Evolutionary conservation across 768 basidiomycete genomes (phyloP).

Genomic region (Macrolepiota fuliginosa): DNA sequence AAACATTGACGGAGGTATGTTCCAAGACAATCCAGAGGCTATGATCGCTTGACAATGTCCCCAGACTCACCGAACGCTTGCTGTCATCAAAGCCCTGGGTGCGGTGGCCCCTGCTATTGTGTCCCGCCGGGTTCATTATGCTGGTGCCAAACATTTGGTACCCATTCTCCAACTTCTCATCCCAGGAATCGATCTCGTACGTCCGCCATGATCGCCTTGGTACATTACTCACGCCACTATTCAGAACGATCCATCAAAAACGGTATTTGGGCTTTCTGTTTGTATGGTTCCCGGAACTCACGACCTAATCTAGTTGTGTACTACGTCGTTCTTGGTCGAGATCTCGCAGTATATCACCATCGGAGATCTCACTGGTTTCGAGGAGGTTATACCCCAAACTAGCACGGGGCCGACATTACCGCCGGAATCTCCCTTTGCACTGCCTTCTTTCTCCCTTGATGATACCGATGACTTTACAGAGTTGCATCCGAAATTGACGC

Average conservation of each 20-base stretch:
- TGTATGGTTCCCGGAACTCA: neutral
- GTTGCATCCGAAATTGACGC: conserved; percentile 41
- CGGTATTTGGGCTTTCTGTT: conserved; percentile 39
- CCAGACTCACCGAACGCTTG: conserved; percentile 80
- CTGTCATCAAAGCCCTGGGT: conserved; percentile 82
- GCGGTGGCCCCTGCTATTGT: conserved; percentile 79
- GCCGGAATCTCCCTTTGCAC: conserved; percentile 21
- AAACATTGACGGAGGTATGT: conserved; percentile 79
- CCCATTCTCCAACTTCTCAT: conserved; percentile 78
- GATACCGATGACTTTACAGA: conserved; percentile 34
- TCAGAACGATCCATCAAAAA: conserved; percentile 79
- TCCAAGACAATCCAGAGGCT: conserved; percentile 1
- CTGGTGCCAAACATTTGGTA: conserved; percentile 79
- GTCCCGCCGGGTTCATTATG: conserved; percentile 76
- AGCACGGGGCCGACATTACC: conserved; percentile 35
- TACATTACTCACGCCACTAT: conserved; percentile 8
- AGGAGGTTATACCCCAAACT: conserved; percentile 25
- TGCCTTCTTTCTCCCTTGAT: conserved; percentile 37
- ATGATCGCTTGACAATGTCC: neutral
- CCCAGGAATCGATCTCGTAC: conserved; percentile 83
- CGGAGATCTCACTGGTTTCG: conserved; percentile 51
- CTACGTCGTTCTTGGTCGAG: conserved; percentile 71
- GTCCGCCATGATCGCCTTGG: conserved; percentile 21
- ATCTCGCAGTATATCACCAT: conserved; percentile 75
- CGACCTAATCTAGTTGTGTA: conserved; percentile 51